A percentile compares a stretch with the other conserved stretches of the same genome.
Evolutionary conservation across 2,329 filamentous ascomycete species (phyloP).

Genomic region (Curvularia hawaiiensis): DNA sequence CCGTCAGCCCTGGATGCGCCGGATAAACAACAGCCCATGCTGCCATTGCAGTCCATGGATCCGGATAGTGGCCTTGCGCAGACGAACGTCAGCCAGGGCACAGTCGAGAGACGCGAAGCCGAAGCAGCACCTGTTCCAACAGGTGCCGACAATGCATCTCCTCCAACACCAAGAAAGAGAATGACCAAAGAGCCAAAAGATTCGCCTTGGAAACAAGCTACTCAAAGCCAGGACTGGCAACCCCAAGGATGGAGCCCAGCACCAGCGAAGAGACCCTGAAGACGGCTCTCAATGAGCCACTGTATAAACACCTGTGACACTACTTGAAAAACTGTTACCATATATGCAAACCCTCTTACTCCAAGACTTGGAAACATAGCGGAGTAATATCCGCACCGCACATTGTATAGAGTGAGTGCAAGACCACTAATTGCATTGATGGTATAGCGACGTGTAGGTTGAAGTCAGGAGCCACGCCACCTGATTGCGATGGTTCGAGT

Average conservation of each 20-base stretch:
- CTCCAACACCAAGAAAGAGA: conserved; percentile 28
- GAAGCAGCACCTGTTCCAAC: conserved; percentile 6
- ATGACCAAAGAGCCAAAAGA: conserved; percentile 40
- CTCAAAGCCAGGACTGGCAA: conserved; percentile 53
- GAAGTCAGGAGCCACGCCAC: neutral
- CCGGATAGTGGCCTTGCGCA: conserved; percentile 46
- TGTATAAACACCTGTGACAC: neutral
- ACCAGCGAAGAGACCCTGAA: conserved; percentile 41
- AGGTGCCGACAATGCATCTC: conserved; percentile 20
- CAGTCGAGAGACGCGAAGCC: conserved; percentile 19
- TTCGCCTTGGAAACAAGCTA: conserved; percentile 49
- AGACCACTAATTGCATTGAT: neutral
- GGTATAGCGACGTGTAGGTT: neutral
- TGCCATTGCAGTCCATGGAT: conserved; percentile 52
- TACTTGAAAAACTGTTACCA: neutral
- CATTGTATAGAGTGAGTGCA: neutral
- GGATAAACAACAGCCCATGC: conserved; percentile 54
- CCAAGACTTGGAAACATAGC: neutral
- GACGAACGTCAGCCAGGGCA: conserved; percentile 42
- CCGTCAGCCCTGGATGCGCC: conserved; percentile 64
- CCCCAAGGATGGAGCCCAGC: conserved; percentile 53
- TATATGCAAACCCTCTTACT: neutral
- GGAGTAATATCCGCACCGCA: neutral
- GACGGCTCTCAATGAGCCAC: neutral
- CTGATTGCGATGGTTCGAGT: too few relatives aligned